Conservation (phyloP, 805 yeast species). For the Dipodascus albidus region DNA sequence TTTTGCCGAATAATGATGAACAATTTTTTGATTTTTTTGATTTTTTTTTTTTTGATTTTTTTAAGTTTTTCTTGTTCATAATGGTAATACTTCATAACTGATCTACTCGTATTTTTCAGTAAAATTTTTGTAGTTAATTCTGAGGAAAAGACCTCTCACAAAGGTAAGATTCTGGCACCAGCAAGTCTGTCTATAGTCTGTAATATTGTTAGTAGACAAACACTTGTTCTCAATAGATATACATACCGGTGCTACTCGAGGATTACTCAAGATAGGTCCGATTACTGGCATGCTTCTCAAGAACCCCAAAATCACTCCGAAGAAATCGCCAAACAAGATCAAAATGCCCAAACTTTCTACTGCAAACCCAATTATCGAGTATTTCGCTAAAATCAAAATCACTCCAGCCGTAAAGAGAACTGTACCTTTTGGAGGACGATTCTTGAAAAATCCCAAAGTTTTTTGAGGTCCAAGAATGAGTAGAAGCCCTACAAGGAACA, state of each 20-base stretch:
- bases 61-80: too few relatives aligned
- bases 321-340: slow-evolving; percentile 86
- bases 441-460: slow-evolving; percentile 63
- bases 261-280: slow-evolving; percentile 76
- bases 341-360: slow-evolving; percentile 84
- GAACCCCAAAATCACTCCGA: slow-evolving; percentile 78
- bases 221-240: neutral
- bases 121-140: too few relatives aligned
- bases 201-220: neutral
- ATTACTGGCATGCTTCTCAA: slow-evolving; percentile 78
- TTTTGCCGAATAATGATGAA: neutral
- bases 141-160: slow-evolving; percentile 29
- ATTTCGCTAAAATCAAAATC: slow-evolving; percentile 55
- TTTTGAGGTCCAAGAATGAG: slow-evolving; percentile 82
- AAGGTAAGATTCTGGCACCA: slow-evolving; percentile 58
- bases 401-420: slow-evolving; percentile 71
- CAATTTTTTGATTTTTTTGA: neutral
- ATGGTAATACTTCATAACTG: too few relatives aligned
- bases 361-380: slow-evolving; percentile 75
- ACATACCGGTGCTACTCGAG: slow-evolving; percentile 62
- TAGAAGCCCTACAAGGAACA: slow-evolving; percentile 71
- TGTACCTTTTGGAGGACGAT: slow-evolving; percentile 82
- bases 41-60: too few relatives aligned
- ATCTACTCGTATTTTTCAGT: too few relatives aligned
- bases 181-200: slow-evolving; percentile 44